Evolutionary conservation across 2,329 filamentous ascomycete species (phyloP), one percentile per base, ranked within the genome.

Genomic region (Claviceps pazoutovae): DNA sequence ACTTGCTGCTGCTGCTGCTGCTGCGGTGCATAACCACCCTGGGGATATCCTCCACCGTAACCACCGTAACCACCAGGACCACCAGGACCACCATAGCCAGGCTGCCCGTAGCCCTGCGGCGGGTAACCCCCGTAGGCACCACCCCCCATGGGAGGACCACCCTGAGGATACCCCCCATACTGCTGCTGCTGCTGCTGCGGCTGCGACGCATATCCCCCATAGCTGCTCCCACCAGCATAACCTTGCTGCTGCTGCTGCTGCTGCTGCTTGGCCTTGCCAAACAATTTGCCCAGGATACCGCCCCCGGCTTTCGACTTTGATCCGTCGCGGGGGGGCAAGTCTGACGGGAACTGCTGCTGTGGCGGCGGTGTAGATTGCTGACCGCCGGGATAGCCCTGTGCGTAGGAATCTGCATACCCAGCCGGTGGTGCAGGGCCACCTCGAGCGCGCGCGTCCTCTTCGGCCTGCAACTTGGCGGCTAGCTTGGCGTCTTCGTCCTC

Each of bases 381-480:
- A 53, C 55, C 45, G 39, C 51, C 26, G 46, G 54, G 9, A 45
- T 51, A 30, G 21, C 48, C 47, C 51, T 63, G 61, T n/a, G 57
- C 52, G 41, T 59, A 70, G 14, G 53, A 64, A 57, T 53, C 52
- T 26, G 53, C 54, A 6, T 67, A 68, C 21, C 66, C 66, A 8
- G 63, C 54, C 7, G 69, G 62, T 8, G 67, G 63, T 30, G 62
- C 55, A 49, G 59, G 59, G 53, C 63, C 59, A 49, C 50, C 57
- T 56, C 64, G 63, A 16, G 74, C 75, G 45, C 80, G 78, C 5
- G 80, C 79, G 56, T 95, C 77, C 66, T 95, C 89, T 66, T 95
- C 86, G 45, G 85, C 85, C 65, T 95, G 90, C 43, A 95, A 72
- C 62, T 82, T 79, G 42, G 86, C 77, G 7, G 90, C 89, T 9